Base-by-base conservation (phyloP, 371 early-diverging fungal species). In the Rhizoclosmatium hyalinum region DNA sequence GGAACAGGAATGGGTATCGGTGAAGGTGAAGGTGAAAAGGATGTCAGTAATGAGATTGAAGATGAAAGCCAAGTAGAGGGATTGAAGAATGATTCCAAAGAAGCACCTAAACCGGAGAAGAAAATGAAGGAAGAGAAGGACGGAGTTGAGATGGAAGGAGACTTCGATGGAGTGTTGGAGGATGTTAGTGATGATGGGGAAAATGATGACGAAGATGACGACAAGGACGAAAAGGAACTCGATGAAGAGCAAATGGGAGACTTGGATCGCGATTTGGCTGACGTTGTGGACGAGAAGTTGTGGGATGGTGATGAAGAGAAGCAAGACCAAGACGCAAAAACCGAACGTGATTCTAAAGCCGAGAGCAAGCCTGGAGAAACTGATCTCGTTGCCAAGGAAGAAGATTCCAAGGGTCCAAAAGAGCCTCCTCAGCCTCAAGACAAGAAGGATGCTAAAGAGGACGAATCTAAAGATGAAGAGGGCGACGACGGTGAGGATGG, bases 1-100 rank as follows among this genome's bases (percentile, higher is more conserved):
- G 84, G 72, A 2, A 80, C 65, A 44, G 98, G 98, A 32, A 94
- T 93, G n/a, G 98, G 98, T 81, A 92, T 96, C 72, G 99, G 97
- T 24, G 95, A 97, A 73, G 98, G 98, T 6, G 92, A 94, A 45
- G 99, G 99, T 66, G 89, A 87, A 53, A 95, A 97, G 83, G 96
- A 98, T 76, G 97, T 99, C 42, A 94, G 94, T 77, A 92, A 98
- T 65, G 94, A 96, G 79, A 96, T 99, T 79, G 99, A 98, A 79
- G 92, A 96, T 79, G 94, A 96, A 81, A 96, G 95, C 46, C 96
- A 99, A 81, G 93, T 98, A 1, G 91, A 95, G 65, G 98, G 95
- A 19, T 86, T 91, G 21, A 89, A 91, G 53, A 71, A 62, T 45
- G 72, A 71, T 39, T 66, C 65, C 45, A 63, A 65, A 19, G 63